Base-by-base conservation (phyloP, 192 early-diverging fungal species). In the Coemansia sp. region DNA sequence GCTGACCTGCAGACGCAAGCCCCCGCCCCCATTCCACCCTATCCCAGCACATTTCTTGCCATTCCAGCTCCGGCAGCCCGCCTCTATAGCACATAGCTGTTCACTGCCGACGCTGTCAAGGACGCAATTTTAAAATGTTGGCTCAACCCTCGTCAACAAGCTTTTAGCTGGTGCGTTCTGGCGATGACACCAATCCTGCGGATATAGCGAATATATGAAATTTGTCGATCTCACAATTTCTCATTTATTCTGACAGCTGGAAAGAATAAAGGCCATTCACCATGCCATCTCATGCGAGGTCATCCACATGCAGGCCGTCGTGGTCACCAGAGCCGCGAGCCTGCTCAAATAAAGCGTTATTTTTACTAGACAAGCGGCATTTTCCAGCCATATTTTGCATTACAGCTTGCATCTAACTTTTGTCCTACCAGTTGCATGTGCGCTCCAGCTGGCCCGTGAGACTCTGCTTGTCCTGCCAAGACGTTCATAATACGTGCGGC, bases 1-100 rank as follows among this genome's bases (percentile, higher is more conserved):
- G 62, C 54, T 64, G 62, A 56, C 62, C 54, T 57, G 62, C 62
- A 64, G 62, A 38, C 53, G 54, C 53, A 64, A 56, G 53, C 62
- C 62, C 32, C 41, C 59, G 32, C 27, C 53, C 50, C 49, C 61
- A 62, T 55, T 45, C 41, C 41, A 45, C 41, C 39, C 41, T n/a
- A 45, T 45, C 41, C 41, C 41, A 45, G 2, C 41, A 2, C 41
- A 45, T 45, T 14, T 13, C 41, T 16, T 45, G 41, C 11, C 41
- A n/a, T n/a, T 35, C 50, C 61, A 32, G 61, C 61, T 62, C 61
- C 61, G 27, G 32, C 49, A 23, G 22, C 59, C 27, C 59, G 32
- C 32, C 48, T 27, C 49, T 27, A 22, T 53, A 37, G 26, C 43
- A 24, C 43, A 23, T 24, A 9, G 48, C 48, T 6, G 48, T 9